Evolutionary conservation across 192 early-diverging fungal species (phyloP).

Genomic region (Umbelopsis vinacea): DNA sequence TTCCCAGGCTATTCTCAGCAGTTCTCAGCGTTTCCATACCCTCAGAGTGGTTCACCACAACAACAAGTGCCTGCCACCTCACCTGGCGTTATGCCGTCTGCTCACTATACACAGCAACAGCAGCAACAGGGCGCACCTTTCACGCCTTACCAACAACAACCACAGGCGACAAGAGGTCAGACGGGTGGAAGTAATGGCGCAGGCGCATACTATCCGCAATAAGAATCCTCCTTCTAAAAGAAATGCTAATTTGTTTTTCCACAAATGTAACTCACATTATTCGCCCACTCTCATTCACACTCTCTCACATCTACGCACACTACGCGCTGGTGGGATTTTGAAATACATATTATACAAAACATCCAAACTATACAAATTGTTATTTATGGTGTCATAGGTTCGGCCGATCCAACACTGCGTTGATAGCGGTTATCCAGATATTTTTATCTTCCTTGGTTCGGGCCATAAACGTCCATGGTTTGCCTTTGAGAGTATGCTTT

Average conservation of each 20-base stretch:
- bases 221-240: background rate
- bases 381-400: background rate
- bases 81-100: background rate
- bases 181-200: conserved; percentile 23
- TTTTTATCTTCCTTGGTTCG: conserved; percentile 13
- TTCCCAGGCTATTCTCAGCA: conserved; percentile 16
- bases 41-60: conserved; percentile 17
- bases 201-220: conserved; percentile 24
- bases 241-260: conserved; percentile 22
- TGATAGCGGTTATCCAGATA: background rate
- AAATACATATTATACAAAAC: conserved; percentile 24
- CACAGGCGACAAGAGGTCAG: conserved; percentile 7
- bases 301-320: background rate
- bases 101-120: conserved; percentile 12
- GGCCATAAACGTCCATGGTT: conserved; percentile 7
- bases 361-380: background rate
- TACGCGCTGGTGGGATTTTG: conserved; percentile 8
- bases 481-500: background rate
- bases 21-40: conserved; percentile 15
- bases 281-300: conserved; percentile 15
- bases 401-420: background rate
- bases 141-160: conserved; percentile 10
- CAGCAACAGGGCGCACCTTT: conserved; percentile 6
- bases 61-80: conserved; percentile 7
- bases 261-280: conserved; percentile 19